Evolutionary conservation across 2,329 filamentous ascomycete genomes (phyloP), one percentile per base, ranked within the genome.

Genomic region (Ophiostoma sp.): DNA sequence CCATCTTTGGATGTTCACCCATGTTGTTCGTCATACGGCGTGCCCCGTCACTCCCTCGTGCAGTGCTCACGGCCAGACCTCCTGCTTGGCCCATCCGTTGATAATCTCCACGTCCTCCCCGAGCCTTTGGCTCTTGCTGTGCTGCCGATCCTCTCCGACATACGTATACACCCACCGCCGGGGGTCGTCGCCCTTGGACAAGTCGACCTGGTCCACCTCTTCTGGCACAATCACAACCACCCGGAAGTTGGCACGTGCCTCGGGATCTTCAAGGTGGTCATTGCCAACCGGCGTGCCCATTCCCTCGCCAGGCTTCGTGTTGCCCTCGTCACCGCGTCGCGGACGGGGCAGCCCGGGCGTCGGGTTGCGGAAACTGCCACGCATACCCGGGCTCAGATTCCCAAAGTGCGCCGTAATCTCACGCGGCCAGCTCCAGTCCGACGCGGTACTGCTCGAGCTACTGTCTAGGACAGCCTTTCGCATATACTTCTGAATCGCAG

Each of bases 331-430:
- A 72, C 83, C 77, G 73, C 65, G 74, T 75, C 85, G 72, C 72
- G 84, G 78, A 73, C 89, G 76, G 65, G 87, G 83, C 70, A 82
- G 81, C 0, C 91, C 91, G 0, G 90, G 89, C 5, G 85, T 81
- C 75, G 95, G 84, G 76, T 90, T 87, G 78, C 87, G 88, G 77
- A 93, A 93, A 8, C 85, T 84, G 9, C 89, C 90, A 76, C 93
- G 84, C 87, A 97, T 92, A 0, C 82, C 80, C 6, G 94, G 94
- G 72, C 86, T 89, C 73, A 95, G 79, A 77, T 97, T 97, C 27
- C 92, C 94, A 84, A 97, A 98, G 76, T 95, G 91, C 65, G 86
- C 91, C 66, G 91, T 93, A 49, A 97, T 78, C 79, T 97, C 93
- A 71, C 82, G 89, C 64, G 80, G 80, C 89, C 92, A 97, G 73